These are phyloP conservation scores for Debaryomyces fabryi DNA, from an alignment of 1,139 yeast genomes.

Conservation along the genomic window DNA sequence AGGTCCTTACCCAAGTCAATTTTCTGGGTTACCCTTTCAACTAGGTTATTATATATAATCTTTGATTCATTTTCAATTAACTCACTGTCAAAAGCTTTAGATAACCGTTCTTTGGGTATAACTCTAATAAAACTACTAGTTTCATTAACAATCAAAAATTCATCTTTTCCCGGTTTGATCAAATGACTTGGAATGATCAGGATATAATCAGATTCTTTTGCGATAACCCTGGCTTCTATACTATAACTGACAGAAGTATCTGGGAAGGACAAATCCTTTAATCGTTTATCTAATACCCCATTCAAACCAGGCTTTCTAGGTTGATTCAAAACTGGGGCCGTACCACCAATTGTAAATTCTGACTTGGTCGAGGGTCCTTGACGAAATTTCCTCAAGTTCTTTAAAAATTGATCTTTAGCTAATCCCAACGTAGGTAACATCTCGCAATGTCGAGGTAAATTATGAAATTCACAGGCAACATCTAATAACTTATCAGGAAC, in stretches of 20 bases:
- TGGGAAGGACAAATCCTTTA: constrained; percentile 35
- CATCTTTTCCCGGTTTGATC: constrained; percentile 27
- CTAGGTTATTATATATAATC: constrained; percentile 29
- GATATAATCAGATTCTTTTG: constrained; percentile 35
- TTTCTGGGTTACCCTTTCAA: constrained; percentile 29
- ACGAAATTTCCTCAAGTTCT: constrained; percentile 33
- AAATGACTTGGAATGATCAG: constrained; percentile 19
- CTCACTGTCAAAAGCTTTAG: constrained; percentile 30
- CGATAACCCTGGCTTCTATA: constrained; percentile 41
- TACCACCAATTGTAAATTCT: constrained; percentile 13
- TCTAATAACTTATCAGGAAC: constrained; percentile 43
- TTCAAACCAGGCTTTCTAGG: constrained; percentile 1
- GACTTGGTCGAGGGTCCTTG: constrained; percentile 12
- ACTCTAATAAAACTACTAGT: constrained; percentile 32
- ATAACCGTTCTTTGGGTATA: constrained; percentile 26
- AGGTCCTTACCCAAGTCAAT: constrained; percentile 29
- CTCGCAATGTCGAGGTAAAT: constrained; percentile 38
- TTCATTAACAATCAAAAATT: constrained; percentile 42
- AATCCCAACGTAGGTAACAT: constrained; percentile 42
- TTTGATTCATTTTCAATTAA: constrained; percentile 39
- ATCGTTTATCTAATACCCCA: constrained; percentile 25
- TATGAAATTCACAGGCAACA: constrained; percentile 36
- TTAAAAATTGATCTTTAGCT: constrained; percentile 30
- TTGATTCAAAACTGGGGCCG: not conserved
- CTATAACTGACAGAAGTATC: constrained; percentile 39